These are phyloP conservation scores for Saccharomyces eubayanus DNA, from an alignment of 805 yeast genomes.

Conservation along the genomic window DNA sequence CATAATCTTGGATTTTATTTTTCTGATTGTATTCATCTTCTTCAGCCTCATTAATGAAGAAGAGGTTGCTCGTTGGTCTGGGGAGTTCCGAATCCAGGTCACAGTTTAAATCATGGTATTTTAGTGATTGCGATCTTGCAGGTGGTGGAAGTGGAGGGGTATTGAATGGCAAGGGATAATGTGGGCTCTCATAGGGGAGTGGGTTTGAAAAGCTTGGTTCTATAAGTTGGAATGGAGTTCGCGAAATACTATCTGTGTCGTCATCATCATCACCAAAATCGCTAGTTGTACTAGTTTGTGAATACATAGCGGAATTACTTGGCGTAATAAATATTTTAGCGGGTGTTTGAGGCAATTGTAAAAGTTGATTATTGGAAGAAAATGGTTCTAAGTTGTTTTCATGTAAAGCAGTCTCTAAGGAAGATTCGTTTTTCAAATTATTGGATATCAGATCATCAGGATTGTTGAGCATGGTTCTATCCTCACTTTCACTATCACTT, in stretches of 20 bases:
- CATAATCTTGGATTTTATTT: constrained; percentile 26
- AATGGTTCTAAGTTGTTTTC: background rate
- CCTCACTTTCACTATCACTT: constrained; percentile 1
- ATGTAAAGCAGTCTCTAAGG: background rate
- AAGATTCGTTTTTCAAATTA: background rate
- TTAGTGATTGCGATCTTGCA: constrained; percentile 25
- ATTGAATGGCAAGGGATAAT: background rate
- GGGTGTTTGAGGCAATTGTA: background rate
- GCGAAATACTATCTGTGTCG: background rate
- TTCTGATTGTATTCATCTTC: constrained; percentile 27
- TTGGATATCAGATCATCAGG: background rate
- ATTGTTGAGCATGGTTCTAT: background rate
- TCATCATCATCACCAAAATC: background rate
- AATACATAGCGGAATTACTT: background rate
- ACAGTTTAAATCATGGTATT: constrained; percentile 34
- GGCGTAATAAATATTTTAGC: background rate
- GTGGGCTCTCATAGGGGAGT: background rate
- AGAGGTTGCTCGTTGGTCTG: constrained; percentile 23
- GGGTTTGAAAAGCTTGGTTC: background rate
- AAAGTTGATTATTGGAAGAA: background rate
- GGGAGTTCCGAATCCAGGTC: constrained; percentile 33
- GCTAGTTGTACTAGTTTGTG: background rate
- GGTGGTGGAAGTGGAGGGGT: constrained; percentile 17
- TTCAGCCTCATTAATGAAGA: constrained; percentile 30
- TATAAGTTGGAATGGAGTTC: background rate